Percentiles rank a stretch among this genome's conserved stretches.
phyloP scores from a whole-genome alignment of 1,284 basidiomycete genomes.

The Inonotus hispidus region DNA sequence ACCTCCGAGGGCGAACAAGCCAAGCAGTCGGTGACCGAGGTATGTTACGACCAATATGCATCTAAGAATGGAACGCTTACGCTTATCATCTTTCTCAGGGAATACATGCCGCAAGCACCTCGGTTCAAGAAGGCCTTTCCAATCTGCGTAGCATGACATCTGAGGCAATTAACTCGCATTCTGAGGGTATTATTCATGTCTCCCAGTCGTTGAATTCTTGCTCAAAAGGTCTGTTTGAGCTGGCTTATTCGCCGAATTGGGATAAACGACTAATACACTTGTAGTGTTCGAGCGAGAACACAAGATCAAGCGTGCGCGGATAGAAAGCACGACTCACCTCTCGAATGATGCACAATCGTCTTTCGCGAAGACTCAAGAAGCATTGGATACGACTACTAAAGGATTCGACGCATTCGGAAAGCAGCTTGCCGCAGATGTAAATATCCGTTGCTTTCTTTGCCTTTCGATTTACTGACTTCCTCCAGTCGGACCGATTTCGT shows the following conservation, averaged over 20 bases:
- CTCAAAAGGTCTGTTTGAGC: constrained; percentile 37
- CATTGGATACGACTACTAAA: constrained; percentile 37
- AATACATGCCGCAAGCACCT: constrained; percentile 34
- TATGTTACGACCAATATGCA: constrained; percentile 25
- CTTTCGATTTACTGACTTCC: not conserved
- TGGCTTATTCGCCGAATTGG: too few relatives aligned
- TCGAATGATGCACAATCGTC: constrained; percentile 45
- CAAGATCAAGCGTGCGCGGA: constrained; percentile 59
- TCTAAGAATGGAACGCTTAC: not conserved
- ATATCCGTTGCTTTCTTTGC: constrained; percentile 20
- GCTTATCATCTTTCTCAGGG: constrained; percentile 18
- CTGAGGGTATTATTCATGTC: constrained; percentile 46
- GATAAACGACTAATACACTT: not conserved
- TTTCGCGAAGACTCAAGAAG: constrained; percentile 24
- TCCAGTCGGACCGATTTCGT: constrained; percentile 18
- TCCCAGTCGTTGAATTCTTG: constrained; percentile 42
- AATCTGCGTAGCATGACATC: constrained; percentile 41
- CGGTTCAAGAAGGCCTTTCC: constrained; percentile 40
- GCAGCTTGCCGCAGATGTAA: constrained; percentile 45
- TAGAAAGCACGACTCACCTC: constrained; percentile 51
- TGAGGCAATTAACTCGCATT: constrained; percentile 47
- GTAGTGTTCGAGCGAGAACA: constrained; percentile 56
- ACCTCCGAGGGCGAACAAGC: constrained; percentile 48
- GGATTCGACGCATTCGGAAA: constrained; percentile 41
- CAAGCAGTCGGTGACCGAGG: constrained; percentile 58